phyloP scores from a whole-genome alignment of 2,329 filamentous ascomycete genomes.

The Arthrocladium fulminans region DNA sequence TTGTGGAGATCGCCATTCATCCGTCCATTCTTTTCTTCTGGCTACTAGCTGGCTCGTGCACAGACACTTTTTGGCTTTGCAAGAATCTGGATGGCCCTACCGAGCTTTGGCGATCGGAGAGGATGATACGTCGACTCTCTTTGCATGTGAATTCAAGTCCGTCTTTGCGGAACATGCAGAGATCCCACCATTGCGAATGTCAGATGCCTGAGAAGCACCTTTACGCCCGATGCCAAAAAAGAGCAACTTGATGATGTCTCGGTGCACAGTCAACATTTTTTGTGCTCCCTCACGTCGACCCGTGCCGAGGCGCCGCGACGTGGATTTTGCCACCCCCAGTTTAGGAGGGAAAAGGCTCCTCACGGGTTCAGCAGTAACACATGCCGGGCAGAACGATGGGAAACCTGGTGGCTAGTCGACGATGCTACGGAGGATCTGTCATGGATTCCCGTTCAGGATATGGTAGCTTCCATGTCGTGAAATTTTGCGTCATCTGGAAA shows the following conservation, averaged over 20 bases:
- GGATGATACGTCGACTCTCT: too few relatives aligned
- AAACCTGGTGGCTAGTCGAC: slow-evolving; percentile 2
- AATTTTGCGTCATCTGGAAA: slow-evolving; percentile 6
- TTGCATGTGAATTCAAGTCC: too few relatives aligned
- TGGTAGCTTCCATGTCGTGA: not conserved
- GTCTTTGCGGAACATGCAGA: too few relatives aligned
- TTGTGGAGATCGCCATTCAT: not conserved
- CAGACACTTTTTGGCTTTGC: not conserved
- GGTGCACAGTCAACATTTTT: slow-evolving; percentile 4
- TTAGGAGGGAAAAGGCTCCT: not conserved
- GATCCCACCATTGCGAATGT: too few relatives aligned
- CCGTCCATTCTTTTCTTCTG: not conserved
- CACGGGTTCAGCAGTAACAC: not conserved
- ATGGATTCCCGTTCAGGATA: not conserved
- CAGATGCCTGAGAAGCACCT: too few relatives aligned
- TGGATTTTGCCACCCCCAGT: slow-evolving; percentile 6
- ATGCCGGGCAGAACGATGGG: not conserved
- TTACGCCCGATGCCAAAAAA: slow-evolving; percentile 2
- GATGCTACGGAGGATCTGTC: not conserved
- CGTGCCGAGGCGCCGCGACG: slow-evolving; percentile 8
- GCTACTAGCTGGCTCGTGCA: not conserved
- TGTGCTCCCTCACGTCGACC: slow-evolving; percentile 8
- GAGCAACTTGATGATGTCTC: slow-evolving; percentile 2
- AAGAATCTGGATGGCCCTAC: not conserved
- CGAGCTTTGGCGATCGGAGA: not conserved